A percentile compares a stretch with the other conserved stretches of the same genome.
phyloP scores from a whole-genome alignment of 306 rosid genomes.

The Cyclanthera cordifolia region DNA sequence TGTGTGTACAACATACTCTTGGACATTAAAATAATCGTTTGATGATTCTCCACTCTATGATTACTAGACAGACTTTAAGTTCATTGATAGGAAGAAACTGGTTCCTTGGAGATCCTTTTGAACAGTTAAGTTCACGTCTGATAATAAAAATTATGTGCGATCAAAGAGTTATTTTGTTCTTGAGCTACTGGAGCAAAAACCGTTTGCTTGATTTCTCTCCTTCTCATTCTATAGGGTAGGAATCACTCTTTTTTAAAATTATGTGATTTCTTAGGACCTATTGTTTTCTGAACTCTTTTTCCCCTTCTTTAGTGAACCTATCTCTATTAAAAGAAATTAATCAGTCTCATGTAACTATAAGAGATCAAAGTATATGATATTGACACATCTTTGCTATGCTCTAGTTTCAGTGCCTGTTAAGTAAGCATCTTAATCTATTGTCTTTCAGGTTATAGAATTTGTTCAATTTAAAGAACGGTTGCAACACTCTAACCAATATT shows the following conservation, averaged over 20 bases:
- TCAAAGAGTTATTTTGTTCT: neutral
- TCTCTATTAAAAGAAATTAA: neutral
- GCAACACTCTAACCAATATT: conserved; percentile 73
- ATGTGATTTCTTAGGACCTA: neutral
- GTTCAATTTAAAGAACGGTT: conserved; percentile 84
- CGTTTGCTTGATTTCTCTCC: neutral
- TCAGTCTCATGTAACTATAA: neutral
- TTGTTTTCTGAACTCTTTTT: neutral
- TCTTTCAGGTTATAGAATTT: conserved; percentile 80
- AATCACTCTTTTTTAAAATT: neutral
- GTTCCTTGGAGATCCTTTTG: neutral
- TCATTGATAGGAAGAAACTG: neutral
- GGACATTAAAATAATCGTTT: neutral
- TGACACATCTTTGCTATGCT: neutral
- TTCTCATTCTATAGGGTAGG: neutral
- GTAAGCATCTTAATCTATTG: neutral
- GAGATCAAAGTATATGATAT: neutral
- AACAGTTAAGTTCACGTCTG: neutral
- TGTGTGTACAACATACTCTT: too few species aligned
- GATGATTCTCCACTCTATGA: neutral
- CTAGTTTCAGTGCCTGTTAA: neutral
- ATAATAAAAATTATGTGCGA: neutral
- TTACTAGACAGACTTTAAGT: neutral
- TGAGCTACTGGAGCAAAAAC: neutral
- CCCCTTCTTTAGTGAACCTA: neutral